Evolutionary conservation across 2,329 filamentous ascomycete genomes (phyloP).

Genomic region (Colletotrichum liriopes): DNA sequence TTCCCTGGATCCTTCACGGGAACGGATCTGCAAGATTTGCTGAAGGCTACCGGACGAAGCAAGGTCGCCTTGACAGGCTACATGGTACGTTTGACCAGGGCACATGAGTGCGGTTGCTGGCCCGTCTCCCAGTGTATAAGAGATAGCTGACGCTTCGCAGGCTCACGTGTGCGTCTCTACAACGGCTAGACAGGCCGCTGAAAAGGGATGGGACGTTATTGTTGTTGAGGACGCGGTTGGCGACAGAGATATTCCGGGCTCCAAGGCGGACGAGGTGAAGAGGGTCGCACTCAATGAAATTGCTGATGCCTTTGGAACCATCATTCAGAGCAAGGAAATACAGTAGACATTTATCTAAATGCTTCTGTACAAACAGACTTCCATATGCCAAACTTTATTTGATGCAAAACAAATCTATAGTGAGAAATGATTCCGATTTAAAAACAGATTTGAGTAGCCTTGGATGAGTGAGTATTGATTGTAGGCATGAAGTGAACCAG

Average conservation of each 20-base stretch:
- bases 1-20: no score
- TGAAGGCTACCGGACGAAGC: no score
- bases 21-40: no score
- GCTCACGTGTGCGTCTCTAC: slow-evolving; percentile 70
- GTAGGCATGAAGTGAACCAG: not conserved
- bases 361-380: no score
- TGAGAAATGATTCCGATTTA: no score
- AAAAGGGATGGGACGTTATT: slow-evolving; percentile 75
- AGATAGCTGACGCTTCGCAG: no score
- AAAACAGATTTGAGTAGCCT: not conserved
- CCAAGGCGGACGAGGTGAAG: slow-evolving; percentile 66
- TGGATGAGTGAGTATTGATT: not conserved
- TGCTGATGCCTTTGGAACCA: slow-evolving; percentile 74
- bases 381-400: no score
- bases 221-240: slow-evolving; percentile 75
- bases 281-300: slow-evolving; percentile 70
- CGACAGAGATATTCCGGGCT: slow-evolving; percentile 78
- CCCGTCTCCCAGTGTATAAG: no score
- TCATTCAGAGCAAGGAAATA: slow-evolving; percentile 59
- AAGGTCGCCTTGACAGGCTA: no score
- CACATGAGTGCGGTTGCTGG: no score
- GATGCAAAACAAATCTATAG: no score
- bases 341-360: not conserved
- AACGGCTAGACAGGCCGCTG: slow-evolving; percentile 72
- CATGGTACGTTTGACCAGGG: no score